These are phyloP conservation scores for Pulveroboletus sp. DNA, from an alignment of 768 basidiomycete genomes.

Conservation along the genomic window DNA sequence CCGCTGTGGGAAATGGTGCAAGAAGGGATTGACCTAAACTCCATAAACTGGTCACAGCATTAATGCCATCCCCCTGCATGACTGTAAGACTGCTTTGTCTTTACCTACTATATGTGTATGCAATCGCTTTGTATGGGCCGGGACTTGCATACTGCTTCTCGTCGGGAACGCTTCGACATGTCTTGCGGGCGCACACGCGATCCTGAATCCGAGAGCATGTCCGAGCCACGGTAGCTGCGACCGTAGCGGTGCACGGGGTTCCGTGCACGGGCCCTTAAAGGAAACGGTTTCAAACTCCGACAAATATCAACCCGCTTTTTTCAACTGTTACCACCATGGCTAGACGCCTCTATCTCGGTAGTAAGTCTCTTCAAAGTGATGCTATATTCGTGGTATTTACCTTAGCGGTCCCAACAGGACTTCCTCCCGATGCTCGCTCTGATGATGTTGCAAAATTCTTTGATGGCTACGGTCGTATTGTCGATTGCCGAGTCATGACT, in stretches of 20 bases:
- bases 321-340: constrained; percentile 55
- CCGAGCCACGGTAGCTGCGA: neutral
- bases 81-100: constrained; percentile 11
- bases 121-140: constrained; percentile 3
- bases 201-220: too few species aligned
- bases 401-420: constrained; percentile 42
- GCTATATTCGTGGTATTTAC: constrained; percentile 6
- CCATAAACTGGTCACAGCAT: constrained; percentile 89
- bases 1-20: constrained; percentile 99
- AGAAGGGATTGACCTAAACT: constrained; percentile 94
- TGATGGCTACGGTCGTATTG: constrained; percentile 83
- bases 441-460: constrained; percentile 89
- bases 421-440: constrained; percentile 79
- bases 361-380: constrained; percentile 40
- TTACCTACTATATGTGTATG: constrained; percentile 12
- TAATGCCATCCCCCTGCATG: constrained; percentile 29
- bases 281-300: constrained; percentile 32
- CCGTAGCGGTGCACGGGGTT: constrained; percentile 18
- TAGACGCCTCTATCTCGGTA: constrained; percentile 82
- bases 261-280: constrained; percentile 33
- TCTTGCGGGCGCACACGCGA: too few species aligned
- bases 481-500: constrained; percentile 94
- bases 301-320: constrained; percentile 25
- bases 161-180: neutral
- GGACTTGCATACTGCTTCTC: neutral